Conservation (phyloP, 371 early-diverging fungal genomes). For the Mortierella sp. region DNA sequence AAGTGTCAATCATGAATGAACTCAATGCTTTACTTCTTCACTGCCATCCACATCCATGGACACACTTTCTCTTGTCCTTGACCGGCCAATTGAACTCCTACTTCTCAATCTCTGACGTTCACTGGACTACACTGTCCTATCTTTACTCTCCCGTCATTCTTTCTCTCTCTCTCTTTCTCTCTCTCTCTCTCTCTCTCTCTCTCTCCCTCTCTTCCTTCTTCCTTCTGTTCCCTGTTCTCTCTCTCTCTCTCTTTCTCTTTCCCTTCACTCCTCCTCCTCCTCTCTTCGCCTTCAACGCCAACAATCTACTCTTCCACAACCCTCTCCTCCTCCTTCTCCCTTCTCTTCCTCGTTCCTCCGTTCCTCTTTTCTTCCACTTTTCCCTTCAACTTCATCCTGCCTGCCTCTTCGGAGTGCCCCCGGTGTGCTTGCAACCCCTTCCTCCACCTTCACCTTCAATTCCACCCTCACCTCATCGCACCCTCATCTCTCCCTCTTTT, state of each 20-base stretch:
- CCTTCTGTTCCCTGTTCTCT: no score
- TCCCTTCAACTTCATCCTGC: background rate
- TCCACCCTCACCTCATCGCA: background rate
- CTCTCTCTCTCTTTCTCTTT: background rate
- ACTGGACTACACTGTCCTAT: background rate
- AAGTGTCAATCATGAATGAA: background rate
- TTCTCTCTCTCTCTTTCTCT: background rate
- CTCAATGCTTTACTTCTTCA: background rate
- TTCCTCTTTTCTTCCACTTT: background rate
- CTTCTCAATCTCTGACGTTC: background rate
- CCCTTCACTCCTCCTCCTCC: background rate
- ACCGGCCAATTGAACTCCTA: background rate
- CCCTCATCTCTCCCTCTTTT: background rate
- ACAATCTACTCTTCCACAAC: no score
- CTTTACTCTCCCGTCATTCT: background rate
- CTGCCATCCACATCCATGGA: background rate
- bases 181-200: background rate
- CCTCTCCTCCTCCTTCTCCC: background rate
- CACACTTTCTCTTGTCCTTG: background rate
- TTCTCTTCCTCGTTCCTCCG: background rate
- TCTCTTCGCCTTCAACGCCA: background rate
- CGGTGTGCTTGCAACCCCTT: background rate
- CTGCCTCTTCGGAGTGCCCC: conserved; percentile 4
- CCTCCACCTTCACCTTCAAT: conserved; percentile 7
- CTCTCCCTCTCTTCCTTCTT: background rate